Percentiles rank a stretch among this genome's conserved stretches.
These are phyloP conservation scores for Daldinia loculata DNA, from an alignment of 495 filamentous ascomycete genomes.

Conservation along the genomic window DNA sequence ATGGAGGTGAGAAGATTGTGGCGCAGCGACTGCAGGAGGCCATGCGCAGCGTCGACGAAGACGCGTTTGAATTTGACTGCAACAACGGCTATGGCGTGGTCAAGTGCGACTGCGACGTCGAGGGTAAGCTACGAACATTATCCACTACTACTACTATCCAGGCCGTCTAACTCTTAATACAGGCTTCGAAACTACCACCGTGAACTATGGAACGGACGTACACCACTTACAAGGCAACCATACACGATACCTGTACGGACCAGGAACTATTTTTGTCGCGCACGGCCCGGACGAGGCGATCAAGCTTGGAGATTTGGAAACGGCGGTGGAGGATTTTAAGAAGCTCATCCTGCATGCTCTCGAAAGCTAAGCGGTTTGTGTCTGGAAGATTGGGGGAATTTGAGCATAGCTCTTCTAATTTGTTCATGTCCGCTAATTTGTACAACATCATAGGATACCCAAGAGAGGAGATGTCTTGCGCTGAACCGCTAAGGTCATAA, in stretches of 20 bases:
- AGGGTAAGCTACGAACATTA: conserved; percentile 54
- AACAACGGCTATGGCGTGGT: conserved; percentile 73
- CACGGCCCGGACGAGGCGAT: conserved; percentile 87
- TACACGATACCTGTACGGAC: conserved; percentile 87
- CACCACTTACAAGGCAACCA: conserved; percentile 76
- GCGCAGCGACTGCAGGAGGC: conserved; percentile 64
- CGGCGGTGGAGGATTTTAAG: conserved; percentile 76
- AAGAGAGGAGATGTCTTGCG: conserved; percentile 14
- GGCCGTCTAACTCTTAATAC: conserved; percentile 1
- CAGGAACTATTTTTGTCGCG: conserved; percentile 87
- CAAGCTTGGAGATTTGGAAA: conserved; percentile 70
- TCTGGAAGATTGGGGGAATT: conserved; percentile 6
- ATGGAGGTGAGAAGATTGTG: conserved; percentile 62
- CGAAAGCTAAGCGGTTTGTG: conserved; percentile 37
- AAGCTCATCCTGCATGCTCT: conserved; percentile 71
- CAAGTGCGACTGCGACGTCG: conserved; percentile 79
- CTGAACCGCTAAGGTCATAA: background rate
- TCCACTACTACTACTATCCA: background rate
- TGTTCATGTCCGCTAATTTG: conserved; percentile 27
- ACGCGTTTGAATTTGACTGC: conserved; percentile 69
- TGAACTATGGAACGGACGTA: conserved; percentile 94
- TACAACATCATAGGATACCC: conserved; percentile 36
- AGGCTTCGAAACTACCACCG: conserved; percentile 79
- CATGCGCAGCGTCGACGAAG: conserved; percentile 62
- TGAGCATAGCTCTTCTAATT: conserved; percentile 12